Evolutionary conservation across 257 asterid genomes (phyloP).

Genomic region (Anisodus acutangulus): DNA sequence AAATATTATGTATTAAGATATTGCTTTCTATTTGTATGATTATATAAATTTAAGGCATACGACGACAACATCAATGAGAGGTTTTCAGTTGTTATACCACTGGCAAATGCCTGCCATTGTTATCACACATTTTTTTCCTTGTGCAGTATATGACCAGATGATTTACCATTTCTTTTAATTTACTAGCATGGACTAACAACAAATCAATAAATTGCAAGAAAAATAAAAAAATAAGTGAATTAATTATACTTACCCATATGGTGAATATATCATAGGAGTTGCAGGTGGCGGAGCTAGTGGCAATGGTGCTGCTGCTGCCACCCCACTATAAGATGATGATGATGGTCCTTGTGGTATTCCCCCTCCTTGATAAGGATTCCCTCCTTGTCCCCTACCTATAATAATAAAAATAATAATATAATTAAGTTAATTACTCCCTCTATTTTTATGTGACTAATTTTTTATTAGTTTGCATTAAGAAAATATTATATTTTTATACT

Average conservation of each 20-base stretch:
- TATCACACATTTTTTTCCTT: conserved; percentile 43
- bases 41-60: conserved; percentile 14
- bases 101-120: conserved; percentile 52
- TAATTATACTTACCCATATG: conserved; percentile 72
- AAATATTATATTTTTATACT: too few relatives aligned
- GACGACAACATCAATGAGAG: conserved; percentile 43
- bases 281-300: conserved; percentile 60
- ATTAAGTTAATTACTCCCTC: conserved; percentile 2
- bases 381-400: conserved; percentile 67
- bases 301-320: conserved; percentile 44
- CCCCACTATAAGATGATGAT: conserved; percentile 56
- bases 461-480: too few relatives aligned
- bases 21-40: conserved; percentile 19
- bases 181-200: conserved; percentile 42
- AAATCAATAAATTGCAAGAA: conserved; percentile 14
- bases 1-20: background rate
- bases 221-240: too few relatives aligned
- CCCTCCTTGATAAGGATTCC: conserved; percentile 63
- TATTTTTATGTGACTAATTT: background rate
- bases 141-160: conserved; percentile 45
- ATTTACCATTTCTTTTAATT: conserved; percentile 51
- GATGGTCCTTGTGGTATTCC: conserved; percentile 57
- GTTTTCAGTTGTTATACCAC: conserved; percentile 43
- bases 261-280: conserved; percentile 74
- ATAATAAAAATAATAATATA: background rate